Evolutionary conservation across 441 rosid genomes (phyloP).

Genomic region (Hura crepitans): DNA sequence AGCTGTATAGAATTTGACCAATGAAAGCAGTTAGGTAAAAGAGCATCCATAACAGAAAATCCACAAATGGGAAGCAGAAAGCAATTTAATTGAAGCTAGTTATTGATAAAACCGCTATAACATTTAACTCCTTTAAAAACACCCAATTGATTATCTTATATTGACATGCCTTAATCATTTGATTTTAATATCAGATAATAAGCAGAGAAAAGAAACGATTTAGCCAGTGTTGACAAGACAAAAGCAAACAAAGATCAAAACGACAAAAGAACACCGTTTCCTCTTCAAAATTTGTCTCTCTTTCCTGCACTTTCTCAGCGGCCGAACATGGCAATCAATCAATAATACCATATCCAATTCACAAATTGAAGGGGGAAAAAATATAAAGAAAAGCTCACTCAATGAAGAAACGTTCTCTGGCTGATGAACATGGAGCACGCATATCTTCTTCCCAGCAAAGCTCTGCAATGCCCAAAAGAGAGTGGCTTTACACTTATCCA

Average conservation of each 20-base stretch:
- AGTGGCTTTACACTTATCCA: conserved; percentile 49
- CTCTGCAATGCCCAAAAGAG: conserved; percentile 63
- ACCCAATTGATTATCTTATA: too few species aligned
- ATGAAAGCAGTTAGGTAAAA: neutral
- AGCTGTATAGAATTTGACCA: conserved; percentile 34
- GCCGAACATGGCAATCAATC: conserved; percentile 15
- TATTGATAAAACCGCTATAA: neutral
- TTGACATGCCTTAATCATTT: neutral
- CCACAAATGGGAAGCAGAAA: neutral
- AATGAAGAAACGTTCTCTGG: conserved; percentile 39
- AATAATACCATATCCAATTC: conserved; percentile 15
- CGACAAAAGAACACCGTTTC: conserved; percentile 9
- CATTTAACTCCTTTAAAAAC: neutral
- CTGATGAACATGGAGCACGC: conserved; percentile 71
- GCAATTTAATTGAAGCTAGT: neutral
- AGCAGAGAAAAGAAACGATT: conserved; percentile 4
- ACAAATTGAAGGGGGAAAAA: neutral
- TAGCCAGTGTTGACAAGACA: conserved; percentile 8
- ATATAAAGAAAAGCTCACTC: conserved; percentile 42
- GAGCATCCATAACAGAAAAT: neutral
- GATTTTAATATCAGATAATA: neutral
- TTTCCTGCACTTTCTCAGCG: conserved; percentile 20
- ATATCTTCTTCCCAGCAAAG: conserved; percentile 64
- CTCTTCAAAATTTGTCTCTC: neutral
- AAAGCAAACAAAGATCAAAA: conserved; percentile 9